A percentile compares a stretch with the other conserved stretches of the same genome.
Evolutionary conservation across 352 stramenopile genomes (phyloP).

Genomic region (Globisporangium rhizosaccharum): DNA sequence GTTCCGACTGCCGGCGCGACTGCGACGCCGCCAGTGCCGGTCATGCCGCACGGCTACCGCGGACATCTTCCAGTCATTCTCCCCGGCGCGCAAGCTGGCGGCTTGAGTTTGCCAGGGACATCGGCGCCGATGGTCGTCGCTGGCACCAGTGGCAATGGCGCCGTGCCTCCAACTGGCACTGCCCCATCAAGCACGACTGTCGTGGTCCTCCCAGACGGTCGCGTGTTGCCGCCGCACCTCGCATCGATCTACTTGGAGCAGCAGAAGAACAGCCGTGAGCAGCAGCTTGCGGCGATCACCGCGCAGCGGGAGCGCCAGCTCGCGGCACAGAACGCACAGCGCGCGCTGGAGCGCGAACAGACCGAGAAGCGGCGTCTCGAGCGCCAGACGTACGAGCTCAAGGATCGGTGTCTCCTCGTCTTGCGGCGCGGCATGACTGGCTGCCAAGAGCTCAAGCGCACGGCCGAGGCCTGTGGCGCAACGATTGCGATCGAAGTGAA

Average conservation of each 20-base stretch:
- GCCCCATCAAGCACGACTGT: background rate
- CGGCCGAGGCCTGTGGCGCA: slow-evolving; percentile 50
- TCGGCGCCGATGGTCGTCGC: no score
- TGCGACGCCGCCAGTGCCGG: slow-evolving; percentile 13
- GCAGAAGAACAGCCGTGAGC: slow-evolving; percentile 5
- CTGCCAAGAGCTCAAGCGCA: slow-evolving; percentile 61
- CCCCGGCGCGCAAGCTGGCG: background rate
- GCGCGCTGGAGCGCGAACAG: background rate
- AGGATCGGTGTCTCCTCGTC: slow-evolving; percentile 59
- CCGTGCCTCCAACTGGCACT: background rate
- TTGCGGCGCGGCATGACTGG: slow-evolving; percentile 64
- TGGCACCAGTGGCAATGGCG: background rate
- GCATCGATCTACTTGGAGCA: slow-evolving; percentile 18
- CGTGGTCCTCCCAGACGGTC: background rate
- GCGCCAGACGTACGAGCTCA: slow-evolving; percentile 40
- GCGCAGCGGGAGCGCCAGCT: slow-evolving; percentile 7
- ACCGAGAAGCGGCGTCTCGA: slow-evolving; percentile 29
- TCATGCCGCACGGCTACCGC: slow-evolving; percentile 9
- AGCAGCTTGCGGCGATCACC: slow-evolving; percentile 1
- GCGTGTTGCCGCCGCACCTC: slow-evolving; percentile 21
- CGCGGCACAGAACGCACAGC: slow-evolving; percentile 12
- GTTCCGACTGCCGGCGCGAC: slow-evolving; percentile 35
- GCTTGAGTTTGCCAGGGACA: background rate
- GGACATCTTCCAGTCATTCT: background rate
- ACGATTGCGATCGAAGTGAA: slow-evolving; percentile 76